phyloP scores from a whole-genome alignment of 108 stramenopile species.

The Nitzschia sp. region DNA sequence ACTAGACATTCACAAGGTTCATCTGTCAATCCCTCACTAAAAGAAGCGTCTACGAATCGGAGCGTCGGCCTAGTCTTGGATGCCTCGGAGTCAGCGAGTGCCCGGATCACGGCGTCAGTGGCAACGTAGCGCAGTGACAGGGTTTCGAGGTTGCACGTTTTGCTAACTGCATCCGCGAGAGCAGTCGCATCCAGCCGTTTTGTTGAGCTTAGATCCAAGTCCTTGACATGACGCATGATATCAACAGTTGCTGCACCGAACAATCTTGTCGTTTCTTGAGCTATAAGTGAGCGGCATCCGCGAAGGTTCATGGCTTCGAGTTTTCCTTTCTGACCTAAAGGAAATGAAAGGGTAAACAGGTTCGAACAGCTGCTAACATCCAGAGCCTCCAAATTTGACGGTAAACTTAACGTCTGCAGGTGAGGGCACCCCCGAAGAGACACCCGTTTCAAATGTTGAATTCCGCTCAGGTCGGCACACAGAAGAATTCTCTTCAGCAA shows the following conservation, averaged over 20 bases:
- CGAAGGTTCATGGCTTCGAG: background rate
- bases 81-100: background rate
- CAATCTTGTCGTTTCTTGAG: background rate
- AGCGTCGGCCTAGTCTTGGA: background rate
- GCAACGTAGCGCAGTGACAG: background rate
- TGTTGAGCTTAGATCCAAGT: background rate
- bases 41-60: background rate
- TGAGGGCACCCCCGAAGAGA: background rate
- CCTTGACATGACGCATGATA: background rate
- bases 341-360: background rate
- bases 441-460: background rate
- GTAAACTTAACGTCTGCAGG: background rate
- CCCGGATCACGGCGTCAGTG: background rate
- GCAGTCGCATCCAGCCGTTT: background rate
- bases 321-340: background rate
- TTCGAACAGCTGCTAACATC: constrained; percentile 2
- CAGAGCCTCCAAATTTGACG: background rate
- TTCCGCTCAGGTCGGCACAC: background rate
- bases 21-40: background rate
- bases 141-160: background rate
- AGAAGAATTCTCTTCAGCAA: background rate
- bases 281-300: background rate
- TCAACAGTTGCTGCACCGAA: background rate
- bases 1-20: background rate
- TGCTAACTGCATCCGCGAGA: background rate